phyloP scores from a whole-genome alignment of 202 grass and related monocot species.

The Eragrostis tef region DNA sequence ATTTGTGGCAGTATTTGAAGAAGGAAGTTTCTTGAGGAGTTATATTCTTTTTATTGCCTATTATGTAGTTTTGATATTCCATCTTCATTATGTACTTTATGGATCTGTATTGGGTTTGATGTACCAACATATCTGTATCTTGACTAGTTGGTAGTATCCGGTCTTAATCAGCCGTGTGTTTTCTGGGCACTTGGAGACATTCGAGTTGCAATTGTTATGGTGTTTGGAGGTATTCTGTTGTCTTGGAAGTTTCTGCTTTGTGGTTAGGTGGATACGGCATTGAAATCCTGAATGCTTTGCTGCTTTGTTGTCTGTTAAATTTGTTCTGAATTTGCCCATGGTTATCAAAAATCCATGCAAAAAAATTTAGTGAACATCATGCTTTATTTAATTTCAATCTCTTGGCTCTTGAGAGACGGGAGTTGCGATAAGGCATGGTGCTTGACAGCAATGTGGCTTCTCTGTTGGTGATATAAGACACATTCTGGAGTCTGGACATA shows the following conservation, averaged over 20 bases:
- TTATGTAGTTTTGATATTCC: slow-evolving; percentile 54
- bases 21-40: slow-evolving; percentile 63
- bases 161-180: slow-evolving; percentile 51
- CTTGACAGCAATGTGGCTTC: neutral
- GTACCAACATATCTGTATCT: slow-evolving; percentile 57
- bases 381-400: neutral
- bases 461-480: slow-evolving; percentile 1
- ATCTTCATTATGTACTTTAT: slow-evolving; percentile 53
- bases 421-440: neutral
- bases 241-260: slow-evolving; percentile 48
- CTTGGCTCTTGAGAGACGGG: neutral
- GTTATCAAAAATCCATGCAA: neutral
- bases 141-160: slow-evolving; percentile 43
- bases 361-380: neutral
- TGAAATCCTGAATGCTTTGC: slow-evolving; percentile 23
- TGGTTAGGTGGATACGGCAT: slow-evolving; percentile 10
- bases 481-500: neutral
- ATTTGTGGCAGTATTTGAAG: slow-evolving; percentile 64
- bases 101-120: slow-evolving; percentile 55
- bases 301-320: slow-evolving; percentile 34
- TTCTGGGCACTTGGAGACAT: slow-evolving; percentile 34
- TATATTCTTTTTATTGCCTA: slow-evolving; percentile 56
- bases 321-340: slow-evolving; percentile 10
- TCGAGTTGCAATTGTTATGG: slow-evolving; percentile 43
- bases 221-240: slow-evolving; percentile 50